Base-by-base conservation (phyloP, 345 rosid species). In the Bruguiera parviflora region DNA sequence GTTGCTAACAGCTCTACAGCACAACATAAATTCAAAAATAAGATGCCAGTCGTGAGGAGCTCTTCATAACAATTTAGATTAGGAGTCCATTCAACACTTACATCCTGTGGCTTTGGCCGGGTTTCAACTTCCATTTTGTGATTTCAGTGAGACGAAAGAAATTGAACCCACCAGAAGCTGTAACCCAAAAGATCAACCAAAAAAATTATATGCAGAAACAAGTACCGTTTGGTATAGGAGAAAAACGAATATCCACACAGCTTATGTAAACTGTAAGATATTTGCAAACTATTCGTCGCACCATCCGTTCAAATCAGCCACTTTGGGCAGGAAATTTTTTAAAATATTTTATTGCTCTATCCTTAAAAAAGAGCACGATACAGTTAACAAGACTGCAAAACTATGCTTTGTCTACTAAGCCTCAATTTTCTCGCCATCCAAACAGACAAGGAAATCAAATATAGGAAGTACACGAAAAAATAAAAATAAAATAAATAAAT, bases 81-180 rank as follows among this genome's bases (percentile, higher is more conserved):
- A 63, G 19, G 39, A 51, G 49, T 3, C 27, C 16, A 6, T 60
- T 63, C 56, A 60, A 19, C 56, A 72, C 84, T 77, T 77, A 75
- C 80, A 56, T 75, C 75, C 27, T 25, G 71, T 73, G 73, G 58
- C 56, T 27, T 63, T 47, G 25, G 75, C 35, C 20, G 56, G 29
- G 19, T 53, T 63, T 76, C 78, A 32, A 59, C 72, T 62, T 59
- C 76, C 81, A 74, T 81, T 8, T 61, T 64, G 56, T 15, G 22
- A 49, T 49, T 59, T 63, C 62, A 58, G 33, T 31, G 2, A 33
- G 37, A 33, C 37, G 37, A 52, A 58, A 25, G 22, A 61, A 73
- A 71, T 51, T 53, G 58, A 68, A 46, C 25, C 66, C 39, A 62
- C 65, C n/a, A 52, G 43, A 43, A 70, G 65, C 73, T 66, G 63